Percentiles rank a stretch among this genome's conserved stretches.
These are phyloP conservation scores for Thielaviopsis cerberus DNA, from an alignment of 2,329 filamentous ascomycete species.

Conservation along the genomic window DNA sequence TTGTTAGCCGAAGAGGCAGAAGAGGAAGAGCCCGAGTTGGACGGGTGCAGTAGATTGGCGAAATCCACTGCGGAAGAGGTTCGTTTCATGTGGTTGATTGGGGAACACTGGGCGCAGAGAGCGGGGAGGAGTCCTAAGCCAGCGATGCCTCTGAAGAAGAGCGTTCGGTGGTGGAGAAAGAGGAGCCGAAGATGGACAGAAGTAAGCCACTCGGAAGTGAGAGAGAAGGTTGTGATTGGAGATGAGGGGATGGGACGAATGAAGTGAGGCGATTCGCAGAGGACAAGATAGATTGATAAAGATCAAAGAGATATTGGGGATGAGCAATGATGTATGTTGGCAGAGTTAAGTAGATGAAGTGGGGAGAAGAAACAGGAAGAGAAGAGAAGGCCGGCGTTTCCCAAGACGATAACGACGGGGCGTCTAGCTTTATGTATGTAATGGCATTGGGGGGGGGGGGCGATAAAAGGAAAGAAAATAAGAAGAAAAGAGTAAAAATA, in stretches of 20 bases:
- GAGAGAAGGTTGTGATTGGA: not conserved
- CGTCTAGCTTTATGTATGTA: not conserved
- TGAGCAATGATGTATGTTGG: not conserved
- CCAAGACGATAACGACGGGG: not conserved
- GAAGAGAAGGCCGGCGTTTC: not conserved
- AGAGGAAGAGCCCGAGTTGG: constrained; percentile 3
- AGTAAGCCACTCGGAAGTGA: not conserved
- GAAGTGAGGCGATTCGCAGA: not conserved
- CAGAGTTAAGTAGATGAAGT: not conserved
- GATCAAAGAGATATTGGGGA: not conserved
- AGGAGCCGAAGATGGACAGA: not conserved
- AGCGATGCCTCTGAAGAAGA: not conserved
- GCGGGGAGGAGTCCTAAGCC: not conserved
- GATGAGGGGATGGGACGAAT: not conserved
- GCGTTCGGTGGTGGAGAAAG: not conserved
- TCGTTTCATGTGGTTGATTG: constrained; percentile 50
- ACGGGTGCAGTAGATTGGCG: constrained; percentile 53
- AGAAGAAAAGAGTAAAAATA: not conserved
- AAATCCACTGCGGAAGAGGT: constrained; percentile 57
- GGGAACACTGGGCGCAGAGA: not conserved
- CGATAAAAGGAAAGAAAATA: not conserved
- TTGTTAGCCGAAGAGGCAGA: constrained; percentile 5
- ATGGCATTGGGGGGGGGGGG: not conserved
- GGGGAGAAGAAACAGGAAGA: not conserved
- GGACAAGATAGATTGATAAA: not conserved